Evolutionary conservation across 257 asterid genomes (phyloP).

Genomic region (Verbascum thapsus): DNA sequence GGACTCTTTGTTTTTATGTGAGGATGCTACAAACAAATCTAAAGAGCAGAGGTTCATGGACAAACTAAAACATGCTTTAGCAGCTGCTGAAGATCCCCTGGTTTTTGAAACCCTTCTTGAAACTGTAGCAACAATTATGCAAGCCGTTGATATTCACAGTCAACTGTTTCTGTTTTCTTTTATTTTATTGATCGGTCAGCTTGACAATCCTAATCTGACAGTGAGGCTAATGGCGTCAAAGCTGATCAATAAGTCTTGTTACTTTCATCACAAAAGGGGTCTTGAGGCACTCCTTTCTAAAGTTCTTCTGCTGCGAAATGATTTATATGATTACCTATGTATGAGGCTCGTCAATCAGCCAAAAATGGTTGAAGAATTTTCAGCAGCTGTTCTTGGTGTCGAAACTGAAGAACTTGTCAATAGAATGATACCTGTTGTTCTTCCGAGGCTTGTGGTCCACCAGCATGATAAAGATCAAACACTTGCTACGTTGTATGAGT

Average conservation of each 20-base stretch:
- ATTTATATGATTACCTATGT: conserved; percentile 74
- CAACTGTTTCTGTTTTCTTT: conserved; percentile 77
- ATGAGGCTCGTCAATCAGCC: conserved; percentile 66
- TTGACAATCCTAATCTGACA: conserved; percentile 61
- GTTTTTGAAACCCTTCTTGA: conserved; percentile 80
- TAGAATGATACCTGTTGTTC: conserved; percentile 87
- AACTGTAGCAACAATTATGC: conserved; percentile 78
- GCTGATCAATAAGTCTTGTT: conserved; percentile 68
- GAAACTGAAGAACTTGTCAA: conserved; percentile 76
- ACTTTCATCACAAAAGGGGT: conserved; percentile 65
- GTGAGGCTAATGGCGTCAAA: conserved; percentile 78
- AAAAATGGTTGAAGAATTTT: conserved; percentile 80
- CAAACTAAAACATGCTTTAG: conserved; percentile 81
- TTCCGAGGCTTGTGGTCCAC: conserved; percentile 82
- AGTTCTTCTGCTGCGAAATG: conserved; percentile 65
- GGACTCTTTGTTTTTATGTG: conserved; percentile 52
- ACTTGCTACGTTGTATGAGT: conserved; percentile 55
- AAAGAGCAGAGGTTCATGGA: conserved; percentile 86
- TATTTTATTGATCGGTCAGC: conserved; percentile 78
- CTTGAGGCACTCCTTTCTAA: conserved; percentile 66
- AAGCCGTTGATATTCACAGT: conserved; percentile 61
- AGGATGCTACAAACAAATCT: conserved; percentile 54
- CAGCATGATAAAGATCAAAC: conserved; percentile 65
- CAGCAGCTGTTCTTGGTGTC: conserved; percentile 78
- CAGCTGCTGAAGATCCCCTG: conserved; percentile 73